Evolutionary conservation across 257 asterid species (phyloP).

Genomic region (Solanum chiquidenum): DNA sequence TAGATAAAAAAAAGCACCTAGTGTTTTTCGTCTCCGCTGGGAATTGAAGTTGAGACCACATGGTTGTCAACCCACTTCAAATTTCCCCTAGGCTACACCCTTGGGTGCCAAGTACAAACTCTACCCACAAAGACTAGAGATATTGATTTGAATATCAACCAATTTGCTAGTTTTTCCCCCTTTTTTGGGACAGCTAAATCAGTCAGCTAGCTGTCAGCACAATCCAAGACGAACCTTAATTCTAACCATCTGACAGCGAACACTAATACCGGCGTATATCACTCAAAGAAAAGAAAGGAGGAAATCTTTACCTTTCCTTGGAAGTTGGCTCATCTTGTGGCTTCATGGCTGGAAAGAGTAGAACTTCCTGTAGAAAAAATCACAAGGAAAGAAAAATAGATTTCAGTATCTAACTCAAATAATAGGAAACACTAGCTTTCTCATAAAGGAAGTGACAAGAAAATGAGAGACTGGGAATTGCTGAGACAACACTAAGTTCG

Average conservation of each 20-base stretch:
- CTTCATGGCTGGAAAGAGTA: conserved; percentile 89
- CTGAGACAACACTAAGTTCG: background rate
- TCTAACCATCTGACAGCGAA: background rate
- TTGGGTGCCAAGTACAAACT: background rate
- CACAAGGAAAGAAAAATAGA: background rate
- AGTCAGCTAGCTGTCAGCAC: background rate
- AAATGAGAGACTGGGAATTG: background rate
- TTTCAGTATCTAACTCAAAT: background rate
- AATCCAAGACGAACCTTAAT: background rate
- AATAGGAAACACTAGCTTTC: background rate
- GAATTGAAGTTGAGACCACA: background rate
- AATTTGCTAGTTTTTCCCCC: background rate
- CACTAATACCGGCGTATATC: background rate
- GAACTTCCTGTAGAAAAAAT: conserved; percentile 50
- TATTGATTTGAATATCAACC: background rate
- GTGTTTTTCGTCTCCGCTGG: background rate
- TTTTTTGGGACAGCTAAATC: background rate
- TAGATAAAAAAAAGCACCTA: background rate
- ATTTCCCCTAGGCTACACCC: background rate
- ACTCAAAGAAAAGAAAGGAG: background rate
- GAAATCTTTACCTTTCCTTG: conserved; percentile 39
- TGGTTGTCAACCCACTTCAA: background rate
- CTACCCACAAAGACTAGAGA: background rate
- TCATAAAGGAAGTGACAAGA: background rate
- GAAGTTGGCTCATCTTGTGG: conserved; percentile 64